phyloP scores from a whole-genome alignment of 2,329 filamentous ascomycete genomes.

The Pyrenophora graminea region DNA sequence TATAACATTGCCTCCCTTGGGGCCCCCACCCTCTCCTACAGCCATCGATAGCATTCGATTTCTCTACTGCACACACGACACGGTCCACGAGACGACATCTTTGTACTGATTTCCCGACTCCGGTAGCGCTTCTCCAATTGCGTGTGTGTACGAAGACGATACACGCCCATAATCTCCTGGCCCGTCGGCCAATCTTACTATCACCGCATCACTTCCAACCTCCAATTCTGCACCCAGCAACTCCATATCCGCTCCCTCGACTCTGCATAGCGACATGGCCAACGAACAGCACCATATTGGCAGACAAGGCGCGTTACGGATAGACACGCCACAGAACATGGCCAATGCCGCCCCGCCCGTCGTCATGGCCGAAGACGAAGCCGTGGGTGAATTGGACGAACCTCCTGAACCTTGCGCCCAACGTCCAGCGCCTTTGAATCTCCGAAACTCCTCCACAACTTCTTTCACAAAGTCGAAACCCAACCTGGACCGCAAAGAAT shows the following conservation, averaged over 20 bases:
- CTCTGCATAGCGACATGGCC: constrained; percentile 31
- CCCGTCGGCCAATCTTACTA: not conserved
- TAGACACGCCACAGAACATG: constrained; percentile 29
- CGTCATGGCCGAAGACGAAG: constrained; percentile 61
- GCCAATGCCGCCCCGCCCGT: constrained; percentile 31
- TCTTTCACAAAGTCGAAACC: constrained; percentile 56
- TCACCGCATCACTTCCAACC: not conserved
- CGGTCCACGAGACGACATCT: constrained; percentile 10
- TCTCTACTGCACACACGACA: constrained; percentile 1
- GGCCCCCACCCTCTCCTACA: constrained; percentile 31
- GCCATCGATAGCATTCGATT: constrained; percentile 1
- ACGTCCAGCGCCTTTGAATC: constrained; percentile 47
- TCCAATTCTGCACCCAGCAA: not conserved
- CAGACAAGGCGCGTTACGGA: constrained; percentile 36
- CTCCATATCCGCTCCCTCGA: not conserved
- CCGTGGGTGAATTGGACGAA: constrained; percentile 79
- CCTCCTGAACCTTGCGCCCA: constrained; percentile 72
- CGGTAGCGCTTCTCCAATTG: constrained; percentile 1
- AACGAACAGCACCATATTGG: constrained; percentile 39
- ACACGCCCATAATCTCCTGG: not conserved
- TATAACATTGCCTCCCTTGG: constrained; percentile 46
- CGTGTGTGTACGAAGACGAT: not conserved
- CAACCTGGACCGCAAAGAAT: constrained; percentile 66
- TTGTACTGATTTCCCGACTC: constrained; percentile 5
- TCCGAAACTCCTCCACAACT: constrained; percentile 44